phyloP scores from a whole-genome alignment of 371 early-diverging fungal species.

The Rhizopus sp. region DNA sequence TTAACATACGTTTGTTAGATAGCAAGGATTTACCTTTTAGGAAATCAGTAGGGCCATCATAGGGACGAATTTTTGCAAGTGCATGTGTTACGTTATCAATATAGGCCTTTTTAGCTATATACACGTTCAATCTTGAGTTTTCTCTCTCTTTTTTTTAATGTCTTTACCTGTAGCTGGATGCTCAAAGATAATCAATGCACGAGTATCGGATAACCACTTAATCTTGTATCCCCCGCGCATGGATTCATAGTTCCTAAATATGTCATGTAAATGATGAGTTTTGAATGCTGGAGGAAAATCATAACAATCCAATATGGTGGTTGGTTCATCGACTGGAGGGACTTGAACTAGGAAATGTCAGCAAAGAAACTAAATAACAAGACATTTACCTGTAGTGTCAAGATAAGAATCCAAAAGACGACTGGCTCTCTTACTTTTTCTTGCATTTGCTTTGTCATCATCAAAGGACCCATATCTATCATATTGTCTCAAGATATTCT shows the following conservation, averaged over 20 bases:
- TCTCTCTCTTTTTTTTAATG: neutral
- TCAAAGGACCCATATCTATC: constrained; percentile 39
- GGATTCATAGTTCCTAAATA: constrained; percentile 55
- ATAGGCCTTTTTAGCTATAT: constrained; percentile 50
- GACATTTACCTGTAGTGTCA: constrained; percentile 40
- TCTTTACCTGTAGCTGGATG: constrained; percentile 63
- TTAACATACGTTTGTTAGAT: neutral
- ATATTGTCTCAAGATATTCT: constrained; percentile 49
- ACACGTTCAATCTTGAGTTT: neutral
- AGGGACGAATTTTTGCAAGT: constrained; percentile 24
- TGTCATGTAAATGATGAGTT: constrained; percentile 58
- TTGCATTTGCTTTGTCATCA: constrained; percentile 15
- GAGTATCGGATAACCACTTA: constrained; percentile 76
- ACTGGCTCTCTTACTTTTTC: constrained; percentile 39
- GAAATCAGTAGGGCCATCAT: constrained; percentile 19
- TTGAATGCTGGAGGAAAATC: constrained; percentile 57
- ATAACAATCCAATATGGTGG: constrained; percentile 51
- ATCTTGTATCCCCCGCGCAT: constrained; percentile 73
- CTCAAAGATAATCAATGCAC: constrained; percentile 73
- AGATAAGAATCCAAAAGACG: constrained; percentile 44
- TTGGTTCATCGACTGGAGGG: constrained; percentile 37
- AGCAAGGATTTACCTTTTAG: constrained; percentile 4
- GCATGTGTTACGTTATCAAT: constrained; percentile 24
- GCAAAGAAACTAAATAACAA: neutral
- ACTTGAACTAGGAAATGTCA: constrained; percentile 1